A percentile compares a stretch with the other conserved stretches of the same genome.
These are phyloP conservation scores for Phytophthora melonis DNA, from an alignment of 352 stramenopile species.

Conservation along the genomic window DNA sequence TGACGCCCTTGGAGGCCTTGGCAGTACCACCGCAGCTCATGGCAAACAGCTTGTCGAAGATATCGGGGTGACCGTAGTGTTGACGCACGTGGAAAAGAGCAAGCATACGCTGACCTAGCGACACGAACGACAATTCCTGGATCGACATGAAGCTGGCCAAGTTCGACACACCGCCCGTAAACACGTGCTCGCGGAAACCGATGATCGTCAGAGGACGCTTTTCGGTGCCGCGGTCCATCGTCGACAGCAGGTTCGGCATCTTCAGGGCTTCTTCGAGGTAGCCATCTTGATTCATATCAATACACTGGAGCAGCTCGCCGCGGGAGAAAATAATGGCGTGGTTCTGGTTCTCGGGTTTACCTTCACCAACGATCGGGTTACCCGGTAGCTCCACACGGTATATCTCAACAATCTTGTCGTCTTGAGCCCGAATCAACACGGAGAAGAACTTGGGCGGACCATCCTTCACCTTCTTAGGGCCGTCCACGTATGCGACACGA, in stretches of 20 bases:
- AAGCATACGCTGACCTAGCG: conserved; percentile 85
- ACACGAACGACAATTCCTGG: conserved; percentile 88
- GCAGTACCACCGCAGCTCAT: conserved; percentile 84
- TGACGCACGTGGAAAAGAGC: conserved; percentile 79
- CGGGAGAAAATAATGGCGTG: conserved; percentile 87
- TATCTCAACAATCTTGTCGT: conserved; percentile 79
- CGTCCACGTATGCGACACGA: conserved; percentile 83
- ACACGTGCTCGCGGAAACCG: conserved; percentile 88
- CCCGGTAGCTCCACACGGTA: conserved; percentile 83
- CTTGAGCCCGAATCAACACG: conserved; percentile 73
- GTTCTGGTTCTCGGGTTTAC: conserved; percentile 90
- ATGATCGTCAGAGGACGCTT: conserved; percentile 86
- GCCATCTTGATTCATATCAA: conserved; percentile 91
- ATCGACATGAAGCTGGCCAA: conserved; percentile 90
- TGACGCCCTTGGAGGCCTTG: conserved; percentile 86
- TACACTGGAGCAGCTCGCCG: conserved; percentile 86
- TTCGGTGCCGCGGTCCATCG: conserved; percentile 73
- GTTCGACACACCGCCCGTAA: conserved; percentile 86
- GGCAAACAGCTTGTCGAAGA: conserved; percentile 89
- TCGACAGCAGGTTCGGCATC: conserved; percentile 85
- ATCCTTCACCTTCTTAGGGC: conserved; percentile 88
- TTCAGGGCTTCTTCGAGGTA: conserved; percentile 85
- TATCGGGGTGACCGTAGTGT: conserved; percentile 90
- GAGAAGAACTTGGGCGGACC: conserved; percentile 85
- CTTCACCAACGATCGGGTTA: conserved; percentile 84